phyloP scores from a whole-genome alignment of 2,329 filamentous ascomycete genomes.

The Chaetomium sp. region DNA sequence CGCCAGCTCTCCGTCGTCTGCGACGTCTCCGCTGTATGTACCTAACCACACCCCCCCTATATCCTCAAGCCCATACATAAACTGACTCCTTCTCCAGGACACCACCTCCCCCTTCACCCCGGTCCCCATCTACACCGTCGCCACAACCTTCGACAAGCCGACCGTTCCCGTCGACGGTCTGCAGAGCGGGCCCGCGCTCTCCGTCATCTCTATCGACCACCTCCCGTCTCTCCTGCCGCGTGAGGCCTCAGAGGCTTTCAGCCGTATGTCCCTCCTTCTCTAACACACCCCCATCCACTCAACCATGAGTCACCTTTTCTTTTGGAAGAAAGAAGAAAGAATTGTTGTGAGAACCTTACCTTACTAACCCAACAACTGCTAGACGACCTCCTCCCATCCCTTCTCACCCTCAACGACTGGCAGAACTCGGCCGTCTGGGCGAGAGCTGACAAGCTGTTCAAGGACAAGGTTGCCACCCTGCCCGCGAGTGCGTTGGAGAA shows the following conservation, averaged over 20 bases:
- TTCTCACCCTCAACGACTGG: slow-evolving; percentile 72
- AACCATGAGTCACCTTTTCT: background rate
- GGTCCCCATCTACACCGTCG: slow-evolving; percentile 22
- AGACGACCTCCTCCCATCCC: slow-evolving; percentile 63
- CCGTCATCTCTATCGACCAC: slow-evolving; percentile 84
- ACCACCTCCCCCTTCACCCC: slow-evolving; percentile 25
- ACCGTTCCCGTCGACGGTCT: slow-evolving; percentile 65
- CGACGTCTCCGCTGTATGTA: slow-evolving; percentile 68
- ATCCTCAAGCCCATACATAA: too few species aligned
- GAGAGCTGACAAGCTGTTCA: slow-evolving; percentile 75
- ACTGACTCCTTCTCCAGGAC: slow-evolving; percentile 9
- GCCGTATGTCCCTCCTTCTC: slow-evolving; percentile 27
- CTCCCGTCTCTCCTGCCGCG: slow-evolving; percentile 76
- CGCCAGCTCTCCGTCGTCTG: slow-evolving; percentile 75
- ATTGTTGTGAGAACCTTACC: background rate
- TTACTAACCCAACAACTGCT: background rate
- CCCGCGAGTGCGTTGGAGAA: slow-evolving; percentile 22
- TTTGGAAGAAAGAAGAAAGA: too few species aligned
- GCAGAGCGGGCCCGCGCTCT: slow-evolving; percentile 51
- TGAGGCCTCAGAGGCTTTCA: slow-evolving; percentile 81
- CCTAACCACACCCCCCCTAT: too few species aligned
- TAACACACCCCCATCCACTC: background rate
- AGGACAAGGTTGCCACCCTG: slow-evolving; percentile 61
- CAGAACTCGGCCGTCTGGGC: slow-evolving; percentile 71
- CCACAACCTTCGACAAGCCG: slow-evolving; percentile 84